A percentile compares a stretch with the other conserved stretches of the same genome.
These are phyloP conservation scores for Coemansia biformis DNA, from an alignment of 192 early-diverging fungal genomes.

Conservation along the genomic window DNA sequence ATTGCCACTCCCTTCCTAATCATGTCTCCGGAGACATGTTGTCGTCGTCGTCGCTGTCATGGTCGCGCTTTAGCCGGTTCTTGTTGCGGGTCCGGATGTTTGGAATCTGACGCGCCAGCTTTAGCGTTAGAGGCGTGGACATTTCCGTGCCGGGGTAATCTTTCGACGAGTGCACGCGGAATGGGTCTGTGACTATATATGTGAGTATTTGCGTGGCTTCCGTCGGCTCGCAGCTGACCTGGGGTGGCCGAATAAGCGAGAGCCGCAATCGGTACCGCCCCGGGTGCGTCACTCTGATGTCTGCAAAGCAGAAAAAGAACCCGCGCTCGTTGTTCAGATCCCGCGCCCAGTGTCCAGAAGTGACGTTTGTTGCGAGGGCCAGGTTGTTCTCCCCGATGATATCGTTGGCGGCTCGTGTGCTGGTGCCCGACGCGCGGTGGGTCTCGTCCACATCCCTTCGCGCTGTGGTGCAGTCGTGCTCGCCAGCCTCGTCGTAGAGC, in stretches of 20 bases:
- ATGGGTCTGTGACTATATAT: slow-evolving; percentile 16
- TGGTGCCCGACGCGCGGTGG: not conserved
- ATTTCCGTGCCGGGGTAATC: slow-evolving; percentile 43
- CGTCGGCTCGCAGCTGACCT: not conserved
- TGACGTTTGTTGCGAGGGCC: slow-evolving; percentile 12
- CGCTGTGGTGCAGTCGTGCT: slow-evolving; percentile 8
- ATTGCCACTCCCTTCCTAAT: no score
- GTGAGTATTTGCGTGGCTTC: slow-evolving; percentile 9
- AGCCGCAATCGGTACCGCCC: slow-evolving; percentile 39
- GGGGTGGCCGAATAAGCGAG: slow-evolving; percentile 24
- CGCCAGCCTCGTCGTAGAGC: slow-evolving; percentile 24
- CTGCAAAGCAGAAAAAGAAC: slow-evolving; percentile 35
- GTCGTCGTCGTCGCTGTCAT: not conserved
- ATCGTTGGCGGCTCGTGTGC: not conserved
- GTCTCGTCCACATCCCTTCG: not conserved
- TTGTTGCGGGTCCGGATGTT: slow-evolving; percentile 44
- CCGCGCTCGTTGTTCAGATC: slow-evolving; percentile 16
- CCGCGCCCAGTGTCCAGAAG: slow-evolving; percentile 12
- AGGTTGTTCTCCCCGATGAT: not conserved
- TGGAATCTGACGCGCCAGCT: slow-evolving; percentile 22
- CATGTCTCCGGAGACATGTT: no score
- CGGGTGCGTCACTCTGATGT: slow-evolving; percentile 20
- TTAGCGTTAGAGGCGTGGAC: slow-evolving; percentile 29
- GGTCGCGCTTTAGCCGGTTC: slow-evolving; percentile 19
- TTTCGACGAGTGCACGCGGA: slow-evolving; percentile 27